Evolutionary conservation across 2,329 filamentous ascomycete species (phyloP), one percentile per base, ranked within the genome.

Genomic region (Phaeosphaeriaceae sp.): DNA sequence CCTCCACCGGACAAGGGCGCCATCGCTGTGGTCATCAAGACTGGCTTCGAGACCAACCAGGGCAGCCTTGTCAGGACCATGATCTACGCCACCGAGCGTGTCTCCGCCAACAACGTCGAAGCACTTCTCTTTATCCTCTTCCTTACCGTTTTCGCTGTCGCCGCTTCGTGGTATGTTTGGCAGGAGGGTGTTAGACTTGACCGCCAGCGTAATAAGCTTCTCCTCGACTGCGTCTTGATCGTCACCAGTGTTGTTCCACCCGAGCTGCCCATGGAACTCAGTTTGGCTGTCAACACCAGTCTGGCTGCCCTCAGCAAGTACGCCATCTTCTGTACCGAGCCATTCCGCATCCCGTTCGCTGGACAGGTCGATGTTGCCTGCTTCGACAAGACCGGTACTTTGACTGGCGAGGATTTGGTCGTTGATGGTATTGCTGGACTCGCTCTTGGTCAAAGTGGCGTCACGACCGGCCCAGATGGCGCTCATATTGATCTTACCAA

Each of bases 131-230:
- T 99, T 82, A 99, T 99, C 66, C 85, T 99, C 58, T 99, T 99
- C 85, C 86, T 99, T 25, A 86, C 97, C 54, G 87, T 98, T 70
- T 99, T 99, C 80, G 96, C 96, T 70, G 87, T 99, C 76, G 96
- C 95, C 55, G 95, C 95, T 52, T 97, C 95, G 13, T 97, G 95
- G 93, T 99, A 99, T 77, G 95, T 99, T 58, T 99, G 95, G 95
- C 88, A 93, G 61, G 94, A 99, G 79, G 96, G 95, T 82, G 94
- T 99, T 54, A 86, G 87, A 75, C 93, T 91, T 81, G 94, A 98
- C 73, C 90, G 95, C 75, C 98, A 99, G 83, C 90, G 95, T 65
- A 98, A 94, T 48, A 99, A 99, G 86, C 87, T 99, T 41, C 86
- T 99, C 58, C 87, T 99, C 53, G 96, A 99, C 81, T 99, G 96